Evolutionary conservation across 768 basidiomycete genomes (phyloP).

Genomic region (Clitopilus passeckerianus): DNA sequence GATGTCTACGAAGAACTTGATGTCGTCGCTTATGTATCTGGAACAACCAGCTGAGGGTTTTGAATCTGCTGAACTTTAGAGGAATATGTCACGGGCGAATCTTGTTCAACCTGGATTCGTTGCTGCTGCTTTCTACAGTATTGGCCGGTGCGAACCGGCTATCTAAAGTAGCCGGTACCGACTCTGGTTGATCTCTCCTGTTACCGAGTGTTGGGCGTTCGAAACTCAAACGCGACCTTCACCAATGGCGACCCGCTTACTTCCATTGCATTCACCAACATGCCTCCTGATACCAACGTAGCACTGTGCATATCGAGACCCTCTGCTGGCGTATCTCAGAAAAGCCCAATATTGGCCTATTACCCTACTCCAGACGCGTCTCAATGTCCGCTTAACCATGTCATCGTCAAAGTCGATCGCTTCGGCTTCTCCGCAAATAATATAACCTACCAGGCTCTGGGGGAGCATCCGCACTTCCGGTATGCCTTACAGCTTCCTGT

Average conservation of each 20-base stretch:
- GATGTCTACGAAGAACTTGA: no score
- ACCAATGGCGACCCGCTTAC: neutral
- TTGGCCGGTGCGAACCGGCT: no score
- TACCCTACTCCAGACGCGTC: slow-evolving; percentile 13
- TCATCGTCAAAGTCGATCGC: slow-evolving; percentile 54
- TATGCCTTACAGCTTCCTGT: slow-evolving; percentile 9
- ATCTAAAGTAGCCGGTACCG: no score
- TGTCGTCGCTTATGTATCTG: no score
- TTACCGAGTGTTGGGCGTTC: neutral
- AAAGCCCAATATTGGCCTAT: slow-evolving; percentile 15
- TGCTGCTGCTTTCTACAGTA: no score
- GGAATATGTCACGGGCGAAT: no score
- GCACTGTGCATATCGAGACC: slow-evolving; percentile 27
- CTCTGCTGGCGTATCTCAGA: slow-evolving; percentile 19
- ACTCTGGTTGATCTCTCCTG: no score
- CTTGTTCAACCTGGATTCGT: no score
- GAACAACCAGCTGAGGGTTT: no score
- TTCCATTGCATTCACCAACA: neutral
- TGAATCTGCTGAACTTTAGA: no score
- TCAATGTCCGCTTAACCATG: slow-evolving; percentile 34
- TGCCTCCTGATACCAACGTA: slow-evolving; percentile 11
- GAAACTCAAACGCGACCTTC: neutral
- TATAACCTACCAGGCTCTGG: slow-evolving; percentile 57
- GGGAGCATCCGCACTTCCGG: slow-evolving; percentile 48
- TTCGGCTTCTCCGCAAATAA: slow-evolving; percentile 75